phyloP scores from a whole-genome alignment of 345 rosid species.

The Gossypium ekmanianum region DNA sequence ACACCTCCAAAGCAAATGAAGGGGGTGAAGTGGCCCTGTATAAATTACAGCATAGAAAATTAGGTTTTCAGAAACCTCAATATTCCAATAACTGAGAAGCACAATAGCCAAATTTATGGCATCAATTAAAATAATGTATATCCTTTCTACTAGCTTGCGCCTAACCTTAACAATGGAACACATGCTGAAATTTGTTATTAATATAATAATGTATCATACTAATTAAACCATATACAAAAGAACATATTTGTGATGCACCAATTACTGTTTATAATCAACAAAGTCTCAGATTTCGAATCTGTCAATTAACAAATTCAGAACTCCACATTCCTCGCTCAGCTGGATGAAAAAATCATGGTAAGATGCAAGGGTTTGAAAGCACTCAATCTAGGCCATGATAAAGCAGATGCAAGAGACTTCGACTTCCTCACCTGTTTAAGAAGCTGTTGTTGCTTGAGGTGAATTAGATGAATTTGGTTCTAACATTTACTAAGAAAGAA shows the following conservation, averaged over 20 bases:
- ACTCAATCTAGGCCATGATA: neutral
- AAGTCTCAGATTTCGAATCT: neutral
- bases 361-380: neutral
- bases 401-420: neutral
- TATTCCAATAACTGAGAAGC: neutral
- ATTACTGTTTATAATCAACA: slow-evolving; percentile 10
- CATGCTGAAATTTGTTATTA: neutral
- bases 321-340: neutral
- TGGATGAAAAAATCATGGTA: neutral
- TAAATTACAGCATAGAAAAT: slow-evolving; percentile 15
- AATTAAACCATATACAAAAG: neutral
- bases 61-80: slow-evolving; percentile 15
- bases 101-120: neutral
- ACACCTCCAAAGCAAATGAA: slow-evolving; percentile 97
- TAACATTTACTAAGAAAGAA: too few relatives aligned
- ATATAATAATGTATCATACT: neutral
- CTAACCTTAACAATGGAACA: neutral
- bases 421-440: neutral
- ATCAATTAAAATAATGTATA: neutral
- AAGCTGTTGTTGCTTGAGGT: neutral
- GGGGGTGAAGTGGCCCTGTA: slow-evolving; percentile 95
- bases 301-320: neutral
- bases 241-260: neutral
- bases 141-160: neutral
- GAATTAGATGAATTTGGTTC: too few relatives aligned